Evolutionary conservation across 306 rosid species (phyloP).

Genomic region (Ormosia semicastrata): DNA sequence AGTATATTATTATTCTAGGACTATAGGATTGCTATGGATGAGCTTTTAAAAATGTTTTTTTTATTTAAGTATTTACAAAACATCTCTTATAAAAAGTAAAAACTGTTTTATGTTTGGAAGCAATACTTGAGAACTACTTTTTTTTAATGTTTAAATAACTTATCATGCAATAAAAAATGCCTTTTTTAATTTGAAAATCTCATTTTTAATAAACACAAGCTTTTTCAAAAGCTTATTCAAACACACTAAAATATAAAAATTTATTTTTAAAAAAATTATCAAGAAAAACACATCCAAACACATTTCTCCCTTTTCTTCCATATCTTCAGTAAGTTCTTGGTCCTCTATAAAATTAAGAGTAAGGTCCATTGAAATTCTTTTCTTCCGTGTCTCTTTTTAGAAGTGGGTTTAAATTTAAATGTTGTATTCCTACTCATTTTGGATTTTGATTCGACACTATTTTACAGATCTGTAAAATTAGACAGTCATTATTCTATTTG

Average conservation of each 20-base stretch:
- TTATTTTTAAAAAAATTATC: neutral
- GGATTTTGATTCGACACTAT: neutral
- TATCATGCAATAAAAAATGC: too few relatives aligned
- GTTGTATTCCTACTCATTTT: constrained; percentile 2
- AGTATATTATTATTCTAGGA: constrained; percentile 5
- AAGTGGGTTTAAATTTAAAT: neutral
- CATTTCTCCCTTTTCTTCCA: neutral
- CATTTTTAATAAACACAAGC: neutral
- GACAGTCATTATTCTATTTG: neutral
- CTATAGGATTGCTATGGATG: neutral
- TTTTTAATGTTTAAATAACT: too few relatives aligned
- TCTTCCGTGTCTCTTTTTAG: neutral
- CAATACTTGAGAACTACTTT: too few relatives aligned
- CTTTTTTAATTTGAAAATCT: neutral
- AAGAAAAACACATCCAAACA: too few relatives aligned
- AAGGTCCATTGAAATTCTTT: neutral
- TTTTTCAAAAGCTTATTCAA: neutral
- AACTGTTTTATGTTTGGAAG: too few relatives aligned
- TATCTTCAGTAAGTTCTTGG: too few relatives aligned
- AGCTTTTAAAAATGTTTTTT: neutral
- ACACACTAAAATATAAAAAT: neutral
- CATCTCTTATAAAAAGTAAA: neutral
- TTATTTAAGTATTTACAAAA: neutral
- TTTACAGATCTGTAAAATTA: constrained; percentile 2
- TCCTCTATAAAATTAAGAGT: too few relatives aligned